Evolutionary conservation across 2,329 filamentous ascomycete genomes (phyloP).

Genomic region (Diaporthe destruens): DNA sequence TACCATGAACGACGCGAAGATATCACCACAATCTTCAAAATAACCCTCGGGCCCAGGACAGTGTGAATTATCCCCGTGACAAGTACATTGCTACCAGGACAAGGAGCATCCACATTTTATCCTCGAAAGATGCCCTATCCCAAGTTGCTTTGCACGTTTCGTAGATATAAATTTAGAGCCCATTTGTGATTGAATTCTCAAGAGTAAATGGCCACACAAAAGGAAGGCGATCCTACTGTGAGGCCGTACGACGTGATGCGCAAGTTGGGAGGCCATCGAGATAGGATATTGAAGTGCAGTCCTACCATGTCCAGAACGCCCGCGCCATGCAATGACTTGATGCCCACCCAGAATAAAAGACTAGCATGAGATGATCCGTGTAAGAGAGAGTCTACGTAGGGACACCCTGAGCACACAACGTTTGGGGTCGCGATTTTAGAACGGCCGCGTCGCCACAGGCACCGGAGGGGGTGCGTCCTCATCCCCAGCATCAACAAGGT

Average conservation of each 20-base stretch:
- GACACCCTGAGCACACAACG: neutral
- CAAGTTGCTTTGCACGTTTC: neutral
- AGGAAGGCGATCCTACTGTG: neutral
- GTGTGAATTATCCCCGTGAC: neutral
- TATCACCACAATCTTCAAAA: slow-evolving; percentile 24
- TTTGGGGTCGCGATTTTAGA: slow-evolving; percentile 47
- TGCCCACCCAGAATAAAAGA: slow-evolving; percentile 7
- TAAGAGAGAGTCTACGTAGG: neutral
- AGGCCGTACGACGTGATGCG: neutral
- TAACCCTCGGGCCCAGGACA: neutral
- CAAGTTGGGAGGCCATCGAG: neutral
- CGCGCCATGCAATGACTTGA: slow-evolving; percentile 28
- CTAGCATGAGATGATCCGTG: neutral
- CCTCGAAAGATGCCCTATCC: too few relatives aligned
- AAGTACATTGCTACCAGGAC: neutral
- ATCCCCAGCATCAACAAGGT: slow-evolving; percentile 42
- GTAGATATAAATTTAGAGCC: neutral
- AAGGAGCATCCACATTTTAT: neutral
- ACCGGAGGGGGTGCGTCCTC: slow-evolving; percentile 62
- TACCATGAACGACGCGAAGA: slow-evolving; percentile 40
- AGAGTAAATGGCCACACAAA: neutral
- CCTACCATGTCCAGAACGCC: slow-evolving; percentile 33
- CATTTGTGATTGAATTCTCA: neutral
- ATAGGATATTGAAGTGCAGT: neutral
- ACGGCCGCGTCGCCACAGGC: slow-evolving; percentile 65